phyloP scores from a whole-genome alignment of 352 stramenopile genomes.

The Phytopythium sindhum region DNA sequence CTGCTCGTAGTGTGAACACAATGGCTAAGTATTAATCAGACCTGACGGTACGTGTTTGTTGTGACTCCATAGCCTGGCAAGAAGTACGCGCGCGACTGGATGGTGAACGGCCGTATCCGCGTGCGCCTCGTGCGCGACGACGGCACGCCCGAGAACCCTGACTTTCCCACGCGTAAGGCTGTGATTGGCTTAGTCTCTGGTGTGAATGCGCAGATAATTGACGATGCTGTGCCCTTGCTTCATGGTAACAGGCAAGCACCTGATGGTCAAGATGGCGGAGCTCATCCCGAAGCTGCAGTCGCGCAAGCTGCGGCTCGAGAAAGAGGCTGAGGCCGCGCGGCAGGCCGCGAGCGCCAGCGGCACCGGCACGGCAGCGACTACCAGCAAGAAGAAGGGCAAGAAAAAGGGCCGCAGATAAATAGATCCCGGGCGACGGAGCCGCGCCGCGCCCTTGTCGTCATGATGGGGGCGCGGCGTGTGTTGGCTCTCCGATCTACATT shows the following conservation, averaged over 20 bases:
- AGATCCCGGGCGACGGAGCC: background rate
- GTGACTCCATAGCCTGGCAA: conserved; percentile 40
- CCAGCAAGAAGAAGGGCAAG: conserved; percentile 84
- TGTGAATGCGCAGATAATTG: background rate
- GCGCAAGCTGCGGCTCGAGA: conserved; percentile 70
- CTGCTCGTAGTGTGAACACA: too few species aligned
- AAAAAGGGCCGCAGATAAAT: conserved; percentile 86
- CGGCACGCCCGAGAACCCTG: conserved; percentile 57
- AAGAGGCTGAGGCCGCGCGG: conserved; percentile 61
- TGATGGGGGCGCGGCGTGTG: background rate
- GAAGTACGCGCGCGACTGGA: conserved; percentile 79
- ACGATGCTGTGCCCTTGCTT: background rate
- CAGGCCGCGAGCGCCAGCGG: conserved; percentile 29
- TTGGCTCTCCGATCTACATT: background rate
- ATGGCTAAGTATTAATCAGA: background rate
- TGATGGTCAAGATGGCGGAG: conserved; percentile 88
- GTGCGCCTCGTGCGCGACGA: conserved; percentile 67
- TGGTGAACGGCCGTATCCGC: conserved; percentile 63
- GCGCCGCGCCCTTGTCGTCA: background rate
- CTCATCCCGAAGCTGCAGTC: conserved; percentile 84
- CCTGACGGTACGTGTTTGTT: background rate
- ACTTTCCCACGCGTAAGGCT: conserved; percentile 52
- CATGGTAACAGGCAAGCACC: conserved; percentile 28
- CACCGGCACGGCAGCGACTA: conserved; percentile 21
- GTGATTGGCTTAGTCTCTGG: conserved; percentile 4